Evolutionary conservation across 805 yeast genomes (phyloP), one percentile per base, ranked within the genome.

Genomic region (Saccharomyces kudriavzevii): DNA sequence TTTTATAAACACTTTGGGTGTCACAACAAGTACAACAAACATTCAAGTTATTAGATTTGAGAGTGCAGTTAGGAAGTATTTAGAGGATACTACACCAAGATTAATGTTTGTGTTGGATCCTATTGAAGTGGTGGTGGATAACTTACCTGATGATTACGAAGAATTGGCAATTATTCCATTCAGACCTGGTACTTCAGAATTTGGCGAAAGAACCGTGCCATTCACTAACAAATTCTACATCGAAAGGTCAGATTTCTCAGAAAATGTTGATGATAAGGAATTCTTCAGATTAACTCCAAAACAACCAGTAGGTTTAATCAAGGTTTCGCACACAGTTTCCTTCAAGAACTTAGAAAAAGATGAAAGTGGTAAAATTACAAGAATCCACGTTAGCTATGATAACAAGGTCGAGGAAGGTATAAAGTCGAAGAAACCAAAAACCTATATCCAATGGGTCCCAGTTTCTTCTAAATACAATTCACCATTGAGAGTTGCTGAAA

Each of bases 381-480:
- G 80, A 71, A 81, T 94, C 54, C 84, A 85, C 61, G 96, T 87
- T 50, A 80, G 84, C 63, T 94, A 92, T 66, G 87, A 90, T 66
- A 82, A 81, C 58, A 88, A 81, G 52, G 70, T 75, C 22, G 30
- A 40, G 14, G 67, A 68, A 14, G 74, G 73, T 53, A n/a, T 24
- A 24, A 73, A 70, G 50, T 75, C 75, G 59, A 80, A 77, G 70
- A 89, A 88, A 68, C 99, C 99, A 66, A 94, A 92, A 81, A 91
- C 99, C 9, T 94, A 77, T 68, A 90, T 94, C 66, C 99, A 94
- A 74, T 94, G 99, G 99, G 84, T 94, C 50, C 96, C 97, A 50
- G 82, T 82, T 57, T 75, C 84, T 24, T 73, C 75, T 30, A 78
- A 80, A 56, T 75, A 81, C 62, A 73, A 74, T 45, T 83, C 89